Base-by-base conservation (phyloP, 1,284 basidiomycete genomes). In the Cutaneotrichosporon cutaneum region DNA sequence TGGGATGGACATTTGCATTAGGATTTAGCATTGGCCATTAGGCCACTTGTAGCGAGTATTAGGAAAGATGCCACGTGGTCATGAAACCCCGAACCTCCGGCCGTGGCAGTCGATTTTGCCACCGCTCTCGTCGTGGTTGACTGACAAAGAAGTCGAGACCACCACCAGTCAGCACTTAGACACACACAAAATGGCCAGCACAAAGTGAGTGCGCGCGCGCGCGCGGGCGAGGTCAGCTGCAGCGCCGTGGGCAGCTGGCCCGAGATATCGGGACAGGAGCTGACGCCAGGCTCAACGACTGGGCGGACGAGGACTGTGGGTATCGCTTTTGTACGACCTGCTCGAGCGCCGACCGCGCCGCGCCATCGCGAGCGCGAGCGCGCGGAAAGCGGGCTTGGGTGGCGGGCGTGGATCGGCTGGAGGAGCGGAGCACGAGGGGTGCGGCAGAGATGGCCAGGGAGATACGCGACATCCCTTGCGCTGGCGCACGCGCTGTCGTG, bases 291-390 rank as follows among this genome's bases (percentile, higher is more conserved):
- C 42, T 63, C 24, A 63, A 66, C 33, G 64, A 66, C 61, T 66
- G 64, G 64, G 64, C 64, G 18, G 64, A 66, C 56, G 64, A 65
- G 57, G 62, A 59, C 56, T 51, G 64, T 66, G 59, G 21, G 64
- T 62, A 39, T 54, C 21, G 39, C 39, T 3, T 42, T 18, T 18
- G n/a, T n/a, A n/a, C n/a, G n/a, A n/a, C n/a, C 16, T n/a, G 7
- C n/a, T 9, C 39, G 16, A 21, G 39, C 39, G 18, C 35, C 35
- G 35, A 5, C 35, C 16, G 35, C 16, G 16, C 35, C 6, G 42
- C 21, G 42, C 21, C 35, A 36, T 14, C 35, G 35, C 35, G 33
- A 47, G 44, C 33, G 30, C 32, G 16, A 35, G 42, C 27, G 39
- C 3, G 36, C 22, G 26, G 4, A 26, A 13, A 9, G 16, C 21